Evolutionary conservation across 1,284 basidiomycete genomes (phyloP).

Genomic region (Ustilago curta): DNA sequence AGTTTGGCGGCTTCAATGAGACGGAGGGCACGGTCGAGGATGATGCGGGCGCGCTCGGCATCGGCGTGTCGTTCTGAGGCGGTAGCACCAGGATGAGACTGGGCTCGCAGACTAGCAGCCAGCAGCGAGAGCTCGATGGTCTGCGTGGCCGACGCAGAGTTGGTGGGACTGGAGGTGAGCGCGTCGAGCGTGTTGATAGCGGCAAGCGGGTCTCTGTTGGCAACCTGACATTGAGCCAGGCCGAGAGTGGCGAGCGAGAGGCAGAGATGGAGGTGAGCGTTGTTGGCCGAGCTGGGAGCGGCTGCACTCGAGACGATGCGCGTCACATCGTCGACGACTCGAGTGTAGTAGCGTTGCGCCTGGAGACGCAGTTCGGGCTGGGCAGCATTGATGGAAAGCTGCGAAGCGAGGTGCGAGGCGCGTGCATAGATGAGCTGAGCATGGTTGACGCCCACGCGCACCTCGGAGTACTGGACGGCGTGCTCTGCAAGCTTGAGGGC

Average conservation of each 20-base stretch:
- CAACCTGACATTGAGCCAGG: slow-evolving; percentile 64
- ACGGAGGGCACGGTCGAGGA: slow-evolving; percentile 62
- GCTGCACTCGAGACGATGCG: slow-evolving; percentile 31
- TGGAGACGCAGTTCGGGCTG: slow-evolving; percentile 53
- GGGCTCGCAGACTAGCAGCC: slow-evolving; percentile 56
- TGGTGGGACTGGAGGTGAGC: slow-evolving; percentile 45
- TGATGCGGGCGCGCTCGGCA: slow-evolving; percentile 55
- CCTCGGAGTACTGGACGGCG: slow-evolving; percentile 67
- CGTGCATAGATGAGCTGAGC: slow-evolving; percentile 63
- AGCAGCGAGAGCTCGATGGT: slow-evolving; percentile 60
- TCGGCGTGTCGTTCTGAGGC: slow-evolving; percentile 47
- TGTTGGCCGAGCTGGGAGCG: slow-evolving; percentile 17
- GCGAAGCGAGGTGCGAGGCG: slow-evolving; percentile 59
- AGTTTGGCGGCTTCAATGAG: slow-evolving; percentile 55
- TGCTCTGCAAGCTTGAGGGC: slow-evolving; percentile 68
- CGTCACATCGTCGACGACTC: slow-evolving; percentile 57
- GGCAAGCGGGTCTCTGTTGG: slow-evolving; percentile 55
- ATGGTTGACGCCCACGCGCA: slow-evolving; percentile 53
- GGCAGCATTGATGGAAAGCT: slow-evolving; percentile 49
- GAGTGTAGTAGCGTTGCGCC: slow-evolving; percentile 62
- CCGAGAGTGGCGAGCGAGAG: slow-evolving; percentile 64
- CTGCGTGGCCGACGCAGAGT: slow-evolving; percentile 39
- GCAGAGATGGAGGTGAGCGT: slow-evolving; percentile 44
- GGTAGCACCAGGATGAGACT: slow-evolving; percentile 59
- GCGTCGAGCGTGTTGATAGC: slow-evolving; percentile 63